Evolutionary conservation across 169 alveolate species (phyloP).

Genomic region (Condylostoma magnum): DNA sequence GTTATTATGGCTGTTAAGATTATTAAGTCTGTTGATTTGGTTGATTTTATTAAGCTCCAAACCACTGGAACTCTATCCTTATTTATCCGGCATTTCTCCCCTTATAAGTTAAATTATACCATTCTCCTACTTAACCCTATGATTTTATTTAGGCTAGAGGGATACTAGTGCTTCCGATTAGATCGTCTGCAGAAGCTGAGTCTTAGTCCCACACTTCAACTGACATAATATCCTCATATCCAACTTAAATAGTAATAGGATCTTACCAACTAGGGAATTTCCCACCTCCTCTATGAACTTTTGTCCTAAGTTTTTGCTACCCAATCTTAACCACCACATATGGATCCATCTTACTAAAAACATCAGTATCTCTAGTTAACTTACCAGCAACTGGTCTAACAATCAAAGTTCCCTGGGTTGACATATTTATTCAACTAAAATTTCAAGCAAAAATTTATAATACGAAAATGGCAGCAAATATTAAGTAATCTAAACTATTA

Average conservation of each 20-base stretch:
- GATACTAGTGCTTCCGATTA: background rate
- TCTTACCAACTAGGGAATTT: constrained; percentile 49
- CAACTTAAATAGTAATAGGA: background rate
- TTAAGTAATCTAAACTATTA: no score
- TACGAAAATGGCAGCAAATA: no score
- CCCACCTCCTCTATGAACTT: constrained; percentile 34
- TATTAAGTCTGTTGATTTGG: no score
- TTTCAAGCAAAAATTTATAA: no score
- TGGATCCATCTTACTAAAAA: constrained; percentile 46
- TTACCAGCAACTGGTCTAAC: constrained; percentile 18
- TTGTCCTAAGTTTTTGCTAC: constrained; percentile 12
- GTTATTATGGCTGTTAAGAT: no score
- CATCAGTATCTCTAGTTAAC: constrained; percentile 35
- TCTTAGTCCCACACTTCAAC: constrained; percentile 29
- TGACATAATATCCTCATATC: background rate
- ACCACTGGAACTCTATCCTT: background rate
- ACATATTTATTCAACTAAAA: no score
- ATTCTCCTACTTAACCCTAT: constrained; percentile 12
- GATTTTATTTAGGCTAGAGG: background rate
- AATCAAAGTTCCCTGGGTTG: constrained; percentile 8
- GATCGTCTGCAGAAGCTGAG: background rate
- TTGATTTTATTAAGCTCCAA: no score
- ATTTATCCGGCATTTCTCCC: constrained; percentile 42
- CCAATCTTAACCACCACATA: constrained; percentile 24
- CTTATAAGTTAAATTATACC: constrained; percentile 31